Conservation (phyloP, 495 filamentous ascomycete genomes). For the Thermochaetoides thermophila region DNA sequence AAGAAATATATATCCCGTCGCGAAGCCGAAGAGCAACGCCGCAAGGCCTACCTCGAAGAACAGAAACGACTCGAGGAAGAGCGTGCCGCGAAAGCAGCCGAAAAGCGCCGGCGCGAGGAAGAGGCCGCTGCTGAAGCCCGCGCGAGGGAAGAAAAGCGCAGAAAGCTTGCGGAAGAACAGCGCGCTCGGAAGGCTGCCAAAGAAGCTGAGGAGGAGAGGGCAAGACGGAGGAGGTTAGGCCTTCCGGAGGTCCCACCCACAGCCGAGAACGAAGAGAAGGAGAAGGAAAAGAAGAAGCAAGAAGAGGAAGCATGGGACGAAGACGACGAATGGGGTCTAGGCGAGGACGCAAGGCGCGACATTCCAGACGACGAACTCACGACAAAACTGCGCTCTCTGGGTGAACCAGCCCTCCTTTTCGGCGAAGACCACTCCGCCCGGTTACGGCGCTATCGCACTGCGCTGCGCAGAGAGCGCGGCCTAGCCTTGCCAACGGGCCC, state of each 20-base stretch:
- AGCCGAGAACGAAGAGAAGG: slow-evolving; percentile 6
- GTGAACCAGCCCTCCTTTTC: slow-evolving; percentile 64
- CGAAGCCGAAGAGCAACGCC: slow-evolving; percentile 71
- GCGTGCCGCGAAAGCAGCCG: slow-evolving; percentile 47
- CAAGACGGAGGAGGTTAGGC: slow-evolving; percentile 38
- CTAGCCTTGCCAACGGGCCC: slow-evolving; percentile 37
- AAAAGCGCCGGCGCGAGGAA: slow-evolving; percentile 85
- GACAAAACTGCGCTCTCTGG: slow-evolving; percentile 48
- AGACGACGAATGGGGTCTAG: neutral
- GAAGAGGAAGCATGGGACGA: slow-evolving; percentile 33
- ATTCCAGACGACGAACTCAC: slow-evolving; percentile 58
- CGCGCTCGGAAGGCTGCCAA: slow-evolving; percentile 52
- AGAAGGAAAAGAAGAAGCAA: slow-evolving; percentile 17
- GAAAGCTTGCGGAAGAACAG: slow-evolving; percentile 66
- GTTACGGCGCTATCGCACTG: slow-evolving; percentile 47
- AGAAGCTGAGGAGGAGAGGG: slow-evolving; percentile 40
- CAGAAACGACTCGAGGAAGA: slow-evolving; percentile 54
- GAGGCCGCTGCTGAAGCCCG: slow-evolving; percentile 56
- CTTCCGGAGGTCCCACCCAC: slow-evolving; percentile 52
- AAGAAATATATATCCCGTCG: slow-evolving; percentile 85
- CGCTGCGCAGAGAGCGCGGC: slow-evolving; percentile 28
- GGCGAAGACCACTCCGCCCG: slow-evolving; percentile 62
- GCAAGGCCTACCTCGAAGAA: slow-evolving; percentile 65
- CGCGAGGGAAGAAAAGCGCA: slow-evolving; percentile 64
- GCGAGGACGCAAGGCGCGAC: slow-evolving; percentile 22